Percentiles rank a stretch among this genome's conserved stretches.
Evolutionary conservation across 768 basidiomycete genomes (phyloP).

Genomic region (Gymnopilus junonius): DNA sequence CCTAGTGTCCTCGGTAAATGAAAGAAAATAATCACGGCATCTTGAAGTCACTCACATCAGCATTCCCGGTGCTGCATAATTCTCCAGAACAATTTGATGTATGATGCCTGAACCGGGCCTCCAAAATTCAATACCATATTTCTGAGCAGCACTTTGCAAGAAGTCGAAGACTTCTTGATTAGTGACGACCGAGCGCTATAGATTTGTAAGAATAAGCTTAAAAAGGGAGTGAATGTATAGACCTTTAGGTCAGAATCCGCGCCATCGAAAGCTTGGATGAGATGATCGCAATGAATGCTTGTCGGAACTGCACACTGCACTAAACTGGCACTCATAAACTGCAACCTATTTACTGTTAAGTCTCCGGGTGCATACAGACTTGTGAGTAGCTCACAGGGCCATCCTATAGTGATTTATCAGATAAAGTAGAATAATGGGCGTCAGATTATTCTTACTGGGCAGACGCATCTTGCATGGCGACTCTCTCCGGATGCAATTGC

Average conservation of each 20-base stretch:
- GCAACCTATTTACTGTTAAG: conserved; percentile 56
- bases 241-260: conserved; percentile 88
- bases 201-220: not conserved
- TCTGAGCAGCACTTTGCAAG: conserved; percentile 86
- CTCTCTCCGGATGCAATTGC: conserved; percentile 88
- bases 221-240: conserved; percentile 4
- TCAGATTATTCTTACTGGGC: conserved; percentile 68
- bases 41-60: conserved; percentile 63
- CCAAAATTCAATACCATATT: conserved; percentile 99
- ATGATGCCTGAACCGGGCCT: conserved; percentile 95
- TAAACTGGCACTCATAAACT: conserved; percentile 98
- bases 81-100: conserved; percentile 98
- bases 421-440: conserved; percentile 9
- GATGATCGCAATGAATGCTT: conserved; percentile 97
- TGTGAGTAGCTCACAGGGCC: conserved; percentile 66
- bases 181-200: conserved; percentile 78
- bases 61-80: conserved; percentile 95
- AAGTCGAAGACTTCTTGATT: conserved; percentile 99
- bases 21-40: conserved; percentile 2
- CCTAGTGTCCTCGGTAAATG: conserved; percentile 43
- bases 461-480: conserved; percentile 97
- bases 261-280: conserved; percentile 93
- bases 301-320: conserved; percentile 82
- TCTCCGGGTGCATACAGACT: not conserved
- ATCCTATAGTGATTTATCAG: conserved; percentile 52